Base-by-base conservation (phyloP, 2,329 filamentous ascomycete species). In the Niveomyces coronatus region DNA sequence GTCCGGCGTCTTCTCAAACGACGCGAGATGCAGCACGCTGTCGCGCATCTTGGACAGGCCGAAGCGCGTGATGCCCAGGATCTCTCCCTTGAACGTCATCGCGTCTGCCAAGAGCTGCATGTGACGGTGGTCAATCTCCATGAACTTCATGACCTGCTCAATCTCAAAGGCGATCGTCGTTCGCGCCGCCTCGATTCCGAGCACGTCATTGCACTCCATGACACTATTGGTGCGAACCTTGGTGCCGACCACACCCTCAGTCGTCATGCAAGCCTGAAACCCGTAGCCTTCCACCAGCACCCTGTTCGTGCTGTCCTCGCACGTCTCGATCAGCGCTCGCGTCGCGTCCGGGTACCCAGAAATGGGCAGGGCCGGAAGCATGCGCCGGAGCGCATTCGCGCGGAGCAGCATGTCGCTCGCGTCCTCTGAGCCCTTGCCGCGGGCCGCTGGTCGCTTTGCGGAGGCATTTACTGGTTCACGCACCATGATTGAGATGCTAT, bases 61-160 rank as follows among this genome's bases (percentile, higher is more conserved):
- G 59, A 96, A 96, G 22, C 91, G 82, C 3, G 91, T 98, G 56
- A 98, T 98, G 36, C 91, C 91, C 14, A 95, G 73, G 0, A 98
- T 85, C 49, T 96, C 89, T 35, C 91, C 91, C 66, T 95, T 96
- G 71, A 89, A 96, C 1, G 91, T 96, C 91, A 98, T 98, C 38
- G 95, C 88, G 53, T 98, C 91, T 9, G 91, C 89, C 2, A 98
- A 76, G 14, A 98, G 74, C 57, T 95, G 83, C 87, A 98, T 96
- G 64, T 98, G 91, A 40, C 91, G 84, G 31, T 88, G 89, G 61
- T 98, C 91, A 52, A 98, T 96, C 59, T 77, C 79, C 87, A 98
- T 95, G 56, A 82, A 79, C 24, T 76, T 76, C 88, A 96, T 98
- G 54, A 96, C 91, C 37, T 73, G 71, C 37, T 71, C 74, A 52